Conservation (phyloP, 2,329 filamentous ascomycete species). For the Cytospora paraplurivora region DNA sequence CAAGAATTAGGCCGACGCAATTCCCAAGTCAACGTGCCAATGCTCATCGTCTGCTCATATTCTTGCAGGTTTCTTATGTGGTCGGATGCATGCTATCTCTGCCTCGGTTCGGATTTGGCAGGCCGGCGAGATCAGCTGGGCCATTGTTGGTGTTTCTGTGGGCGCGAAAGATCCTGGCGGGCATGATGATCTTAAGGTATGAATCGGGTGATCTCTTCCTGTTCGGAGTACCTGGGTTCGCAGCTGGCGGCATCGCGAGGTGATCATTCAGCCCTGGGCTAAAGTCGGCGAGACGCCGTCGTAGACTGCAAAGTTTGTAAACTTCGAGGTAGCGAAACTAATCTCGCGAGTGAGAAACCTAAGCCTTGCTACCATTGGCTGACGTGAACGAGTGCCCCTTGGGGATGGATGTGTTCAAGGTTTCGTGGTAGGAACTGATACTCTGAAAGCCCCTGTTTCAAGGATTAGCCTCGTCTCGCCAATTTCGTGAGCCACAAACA, state of each 20-base stretch:
- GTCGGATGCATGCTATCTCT: background rate
- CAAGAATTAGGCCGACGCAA: background rate
- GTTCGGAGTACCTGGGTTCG: background rate
- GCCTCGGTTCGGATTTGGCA: background rate
- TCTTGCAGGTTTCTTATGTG: background rate
- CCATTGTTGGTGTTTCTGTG: background rate
- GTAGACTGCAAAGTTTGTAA: background rate
- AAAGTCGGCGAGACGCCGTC: background rate
- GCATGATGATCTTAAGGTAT: background rate
- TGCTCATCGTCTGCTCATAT: background rate
- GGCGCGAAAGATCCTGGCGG: background rate
- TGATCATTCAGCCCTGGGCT: background rate
- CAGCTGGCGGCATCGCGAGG: background rate
- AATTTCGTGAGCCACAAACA: background rate
- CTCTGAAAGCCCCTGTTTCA: conserved; percentile 62
- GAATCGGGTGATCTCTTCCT: background rate
- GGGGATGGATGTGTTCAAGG: conserved; percentile 38
- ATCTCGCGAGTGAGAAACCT: background rate
- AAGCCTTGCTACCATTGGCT: conserved; percentile 20
- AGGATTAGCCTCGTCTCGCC: background rate
- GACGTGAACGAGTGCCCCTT: conserved; percentile 29
- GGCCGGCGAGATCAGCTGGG: background rate
- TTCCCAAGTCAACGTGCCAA: background rate
- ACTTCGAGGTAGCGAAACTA: background rate
- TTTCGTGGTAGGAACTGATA: conserved; percentile 64